Conservation (phyloP, 305 asterid species). For the Solanum hybrid region DNA sequence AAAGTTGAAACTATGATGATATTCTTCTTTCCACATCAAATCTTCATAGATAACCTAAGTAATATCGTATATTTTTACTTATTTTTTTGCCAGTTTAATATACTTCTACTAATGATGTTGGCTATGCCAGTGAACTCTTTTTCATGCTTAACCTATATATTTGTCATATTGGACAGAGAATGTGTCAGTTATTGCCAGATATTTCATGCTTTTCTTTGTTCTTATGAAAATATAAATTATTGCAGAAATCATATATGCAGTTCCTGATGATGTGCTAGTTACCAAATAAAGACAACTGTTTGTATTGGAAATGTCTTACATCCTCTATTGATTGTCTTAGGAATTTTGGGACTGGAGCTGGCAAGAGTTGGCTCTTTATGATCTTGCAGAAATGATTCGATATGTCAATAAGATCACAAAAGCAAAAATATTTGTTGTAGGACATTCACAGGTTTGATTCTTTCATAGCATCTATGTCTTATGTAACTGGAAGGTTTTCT, state of each 20-base stretch:
- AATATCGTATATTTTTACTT: not conserved
- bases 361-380: constrained; percentile 89
- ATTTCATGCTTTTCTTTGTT: not conserved
- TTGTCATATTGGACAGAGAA: not conserved
- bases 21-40: not conserved
- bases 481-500: not conserved
- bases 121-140: not conserved
- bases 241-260: not conserved
- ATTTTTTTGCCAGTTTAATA: not conserved
- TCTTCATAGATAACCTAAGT: not conserved
- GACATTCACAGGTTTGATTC: constrained; percentile 86
- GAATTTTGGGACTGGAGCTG: constrained; percentile 99
- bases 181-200: not conserved
- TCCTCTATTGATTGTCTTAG: constrained; percentile 26
- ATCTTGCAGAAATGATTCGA: constrained; percentile 72
- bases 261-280: not conserved
- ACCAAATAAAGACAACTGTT: not conserved
- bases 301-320: not conserved
- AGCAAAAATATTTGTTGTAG: constrained; percentile 66
- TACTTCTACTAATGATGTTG: not conserved
- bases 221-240: not conserved
- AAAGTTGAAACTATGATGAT: not conserved
- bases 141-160: not conserved
- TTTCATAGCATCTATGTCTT: not conserved
- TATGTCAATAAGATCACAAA: constrained; percentile 49